Base-by-base conservation (phyloP, 2,329 filamentous ascomycete genomes). In the Rugonectria rugulosa region DNA sequence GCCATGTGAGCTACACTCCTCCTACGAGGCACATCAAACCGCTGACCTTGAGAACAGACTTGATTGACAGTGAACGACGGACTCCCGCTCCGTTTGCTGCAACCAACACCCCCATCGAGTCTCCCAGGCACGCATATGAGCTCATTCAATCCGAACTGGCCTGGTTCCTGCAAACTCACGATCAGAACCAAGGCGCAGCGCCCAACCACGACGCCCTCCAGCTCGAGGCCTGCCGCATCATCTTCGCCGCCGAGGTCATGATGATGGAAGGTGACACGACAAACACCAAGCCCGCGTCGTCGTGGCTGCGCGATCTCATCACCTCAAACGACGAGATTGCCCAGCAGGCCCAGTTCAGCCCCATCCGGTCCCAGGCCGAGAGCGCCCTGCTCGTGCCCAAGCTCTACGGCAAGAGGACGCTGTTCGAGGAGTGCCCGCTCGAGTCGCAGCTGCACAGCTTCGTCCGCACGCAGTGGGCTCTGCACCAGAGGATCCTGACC, bases 1-100 rank as follows among this genome's bases (percentile, higher is more conserved):
- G 5, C 75, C 76, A 4, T 77, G 74, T 75, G 58, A 51, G 68
- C 24, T 2, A 1, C 26, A 6, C 6, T 10, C 1, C 3, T 5
- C 6, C 0, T 2, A n/a, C 3, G 2, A 34, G 6, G 9, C 12
- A 12, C 0, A 10, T 10, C 6, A 1, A n/a, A 9, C 20, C 6
- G 3, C 7, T n/a, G 2, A 17, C 32, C 11, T 3, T 14, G 0
- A 23, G 11, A 1, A 3, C 14, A 67, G 64, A 67, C 38, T 37
- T 65, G 4, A 62, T 68, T 0, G 56, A 66, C 6, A 45, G 54
- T 8, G 65, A 68, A 23, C 42, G 61, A 9, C 48, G 45, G 3
- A 67, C 64, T 0, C 64, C 63, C 0, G 56, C 58, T 10, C 65
- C 65, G 0, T 67, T 66, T 19, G 42, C 52, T 0, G 64, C 59